A percentile compares a stretch with the other conserved stretches of the same genome.
Evolutionary conservation across 768 basidiomycete species (phyloP).

Genomic region (Pleurotus salmoneostramineus): DNA sequence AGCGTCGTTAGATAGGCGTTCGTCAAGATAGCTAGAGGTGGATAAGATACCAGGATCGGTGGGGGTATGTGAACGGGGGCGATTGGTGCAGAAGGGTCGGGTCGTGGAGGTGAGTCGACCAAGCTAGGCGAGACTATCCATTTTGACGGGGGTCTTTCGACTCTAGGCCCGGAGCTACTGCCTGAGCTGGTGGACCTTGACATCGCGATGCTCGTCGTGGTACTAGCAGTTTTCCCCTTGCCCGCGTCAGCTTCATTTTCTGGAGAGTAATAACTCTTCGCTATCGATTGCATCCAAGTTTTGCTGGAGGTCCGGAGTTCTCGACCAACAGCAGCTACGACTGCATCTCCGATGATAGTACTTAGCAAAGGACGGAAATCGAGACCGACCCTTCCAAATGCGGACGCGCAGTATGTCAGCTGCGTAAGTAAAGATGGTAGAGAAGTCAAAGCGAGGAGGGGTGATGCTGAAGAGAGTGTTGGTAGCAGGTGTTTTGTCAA

Average conservation of each 20-base stretch:
- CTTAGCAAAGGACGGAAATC: slow-evolving; percentile 77
- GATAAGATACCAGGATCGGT: slow-evolving; percentile 64
- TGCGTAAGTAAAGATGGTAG: slow-evolving; percentile 88
- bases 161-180: slow-evolving; percentile 10
- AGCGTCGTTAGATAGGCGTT: slow-evolving; percentile 73
- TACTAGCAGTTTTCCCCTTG: background rate
- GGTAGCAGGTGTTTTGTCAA: slow-evolving; percentile 66
- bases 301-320: slow-evolving; percentile 42
- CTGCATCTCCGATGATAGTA: slow-evolving; percentile 62
- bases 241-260: slow-evolving; percentile 2
- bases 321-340: slow-evolving; percentile 48
- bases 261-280: slow-evolving; percentile 14
- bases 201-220: slow-evolving; percentile 8
- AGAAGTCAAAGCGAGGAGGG: slow-evolving; percentile 59
- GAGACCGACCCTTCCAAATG: slow-evolving; percentile 88
- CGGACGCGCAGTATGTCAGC: slow-evolving; percentile 88
- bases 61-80: slow-evolving; percentile 61
- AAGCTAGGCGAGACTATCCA: slow-evolving; percentile 44
- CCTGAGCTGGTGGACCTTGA: slow-evolving; percentile 1
- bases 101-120: slow-evolving; percentile 22
- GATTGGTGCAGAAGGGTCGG: slow-evolving; percentile 26
- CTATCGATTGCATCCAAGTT: slow-evolving; percentile 29
- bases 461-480: slow-evolving; percentile 45
- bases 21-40: slow-evolving; percentile 67
- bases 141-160: slow-evolving; percentile 34